A percentile compares a stretch with the other conserved stretches of the same genome.
These are phyloP conservation scores for Quillaja saponaria DNA, from an alignment of 306 rosid species.

Conservation along the genomic window DNA sequence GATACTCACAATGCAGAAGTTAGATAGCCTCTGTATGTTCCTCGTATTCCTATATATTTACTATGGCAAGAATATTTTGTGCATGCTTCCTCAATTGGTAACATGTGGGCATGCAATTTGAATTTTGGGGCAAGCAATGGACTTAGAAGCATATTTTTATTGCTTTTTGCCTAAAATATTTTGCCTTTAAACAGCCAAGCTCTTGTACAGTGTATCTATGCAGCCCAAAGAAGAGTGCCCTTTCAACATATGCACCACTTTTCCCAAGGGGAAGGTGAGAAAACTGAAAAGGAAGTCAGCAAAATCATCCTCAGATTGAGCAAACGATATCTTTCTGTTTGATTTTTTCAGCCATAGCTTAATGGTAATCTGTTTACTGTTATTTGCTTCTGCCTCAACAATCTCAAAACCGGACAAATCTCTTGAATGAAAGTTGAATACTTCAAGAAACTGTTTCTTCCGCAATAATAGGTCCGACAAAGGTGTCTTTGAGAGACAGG, in stretches of 20 bases:
- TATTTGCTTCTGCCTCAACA: background rate
- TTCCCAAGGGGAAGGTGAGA: conserved; percentile 26
- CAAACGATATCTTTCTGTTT: background rate
- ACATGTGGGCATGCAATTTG: background rate
- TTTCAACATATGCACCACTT: conserved; percentile 11
- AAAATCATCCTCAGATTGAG: conserved; percentile 13
- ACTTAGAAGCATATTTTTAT: background rate
- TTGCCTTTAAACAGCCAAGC: no score
- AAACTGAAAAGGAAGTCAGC: conserved; percentile 20
- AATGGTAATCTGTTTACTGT: no score
- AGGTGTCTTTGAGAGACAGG: conserved; percentile 11
- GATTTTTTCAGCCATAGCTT: conserved; percentile 21
- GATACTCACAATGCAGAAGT: no score
- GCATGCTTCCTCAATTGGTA: background rate
- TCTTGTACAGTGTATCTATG: no score
- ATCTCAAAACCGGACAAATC: background rate
- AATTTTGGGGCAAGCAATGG: background rate
- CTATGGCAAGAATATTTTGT: no score
- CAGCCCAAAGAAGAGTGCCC: conserved; percentile 1
- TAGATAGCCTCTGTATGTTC: no score
- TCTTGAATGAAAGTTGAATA: no score
- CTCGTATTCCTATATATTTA: no score
- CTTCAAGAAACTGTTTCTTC: background rate
- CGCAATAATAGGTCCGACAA: background rate
- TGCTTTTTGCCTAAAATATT: no score